Evolutionary conservation across 768 basidiomycete species (phyloP).

Genomic region (Mycena amicta): DNA sequence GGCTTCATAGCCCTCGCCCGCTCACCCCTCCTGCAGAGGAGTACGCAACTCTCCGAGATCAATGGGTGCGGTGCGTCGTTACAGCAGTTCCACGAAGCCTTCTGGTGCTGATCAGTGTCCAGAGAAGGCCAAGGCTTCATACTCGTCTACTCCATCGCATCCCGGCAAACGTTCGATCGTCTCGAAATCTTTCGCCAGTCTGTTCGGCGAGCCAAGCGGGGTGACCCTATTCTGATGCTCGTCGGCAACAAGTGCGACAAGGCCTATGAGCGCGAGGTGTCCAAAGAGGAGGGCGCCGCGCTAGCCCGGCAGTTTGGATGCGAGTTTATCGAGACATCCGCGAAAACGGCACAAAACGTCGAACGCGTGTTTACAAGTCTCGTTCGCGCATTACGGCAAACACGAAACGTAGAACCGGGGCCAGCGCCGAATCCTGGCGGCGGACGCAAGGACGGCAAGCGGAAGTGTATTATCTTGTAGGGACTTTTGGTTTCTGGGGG

Average conservation of each 20-base stretch:
- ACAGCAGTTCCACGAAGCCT: constrained; percentile 10
- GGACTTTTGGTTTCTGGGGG: constrained; percentile 62
- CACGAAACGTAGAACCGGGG: constrained; percentile 57
- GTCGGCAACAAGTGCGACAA: constrained; percentile 97
- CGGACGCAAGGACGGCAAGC: constrained; percentile 46
- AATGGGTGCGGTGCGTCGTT: constrained; percentile 89
- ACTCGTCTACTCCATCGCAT: constrained; percentile 94
- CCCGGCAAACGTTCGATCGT: constrained; percentile 88
- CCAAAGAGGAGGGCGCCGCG: constrained; percentile 82
- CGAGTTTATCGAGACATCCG: constrained; percentile 95
- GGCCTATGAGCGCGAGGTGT: constrained; percentile 87
- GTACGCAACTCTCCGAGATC: constrained; percentile 93
- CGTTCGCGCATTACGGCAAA: constrained; percentile 80
- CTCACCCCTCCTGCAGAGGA: constrained; percentile 67
- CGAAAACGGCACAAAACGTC: constrained; percentile 92
- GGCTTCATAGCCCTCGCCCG: constrained; percentile 10
- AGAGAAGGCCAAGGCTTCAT: constrained; percentile 99
- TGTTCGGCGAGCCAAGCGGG: constrained; percentile 85
- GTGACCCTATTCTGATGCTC: constrained; percentile 86
- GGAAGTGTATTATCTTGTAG: constrained; percentile 83
- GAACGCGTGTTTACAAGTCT: constrained; percentile 88
- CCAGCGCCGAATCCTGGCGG: constrained; percentile 39
- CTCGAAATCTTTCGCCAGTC: constrained; percentile 89
- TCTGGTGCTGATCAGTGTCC: constrained; percentile 17
- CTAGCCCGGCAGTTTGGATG: constrained; percentile 86